A percentile compares a stretch with the other conserved stretches of the same genome.
phyloP scores from a whole-genome alignment of 2,329 filamentous ascomycete species.

The Aspergillus texensis region DNA sequence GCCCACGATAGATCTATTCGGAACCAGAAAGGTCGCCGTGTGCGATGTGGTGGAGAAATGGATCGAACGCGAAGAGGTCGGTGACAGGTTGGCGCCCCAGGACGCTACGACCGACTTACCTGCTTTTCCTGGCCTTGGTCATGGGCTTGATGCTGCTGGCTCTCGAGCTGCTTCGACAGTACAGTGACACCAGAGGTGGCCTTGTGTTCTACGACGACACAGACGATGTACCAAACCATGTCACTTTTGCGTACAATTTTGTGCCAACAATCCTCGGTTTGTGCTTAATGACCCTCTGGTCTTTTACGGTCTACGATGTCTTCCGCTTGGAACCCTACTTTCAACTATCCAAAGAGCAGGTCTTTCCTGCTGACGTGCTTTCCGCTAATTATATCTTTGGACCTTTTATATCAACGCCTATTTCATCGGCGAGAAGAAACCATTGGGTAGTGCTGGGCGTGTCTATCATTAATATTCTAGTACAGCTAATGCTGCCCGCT shows the following conservation, averaged over 20 bases:
- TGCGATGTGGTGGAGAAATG: background rate
- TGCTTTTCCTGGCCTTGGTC: background rate
- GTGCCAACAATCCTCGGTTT: background rate
- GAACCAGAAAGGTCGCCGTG: background rate
- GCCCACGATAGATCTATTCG: background rate
- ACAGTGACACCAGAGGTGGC: background rate
- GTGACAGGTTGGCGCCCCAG: background rate
- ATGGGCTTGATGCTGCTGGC: background rate
- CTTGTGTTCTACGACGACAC: background rate
- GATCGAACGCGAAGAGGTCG: background rate
- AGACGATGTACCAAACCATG: background rate
- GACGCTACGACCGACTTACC: background rate
- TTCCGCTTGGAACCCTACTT: conserved; percentile 1
- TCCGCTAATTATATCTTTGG: background rate
- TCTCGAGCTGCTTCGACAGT: background rate
- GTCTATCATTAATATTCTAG: background rate
- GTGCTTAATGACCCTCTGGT: background rate
- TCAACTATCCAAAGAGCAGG: background rate
- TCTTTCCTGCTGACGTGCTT: background rate
- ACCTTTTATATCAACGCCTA: background rate
- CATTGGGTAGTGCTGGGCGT: background rate
- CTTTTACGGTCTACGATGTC: background rate
- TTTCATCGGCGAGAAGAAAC: background rate
- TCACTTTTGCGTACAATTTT: background rate
- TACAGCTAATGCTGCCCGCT: background rate